A percentile compares a stretch with the other conserved stretches of the same genome.
Evolutionary conservation across 345 rosid species (phyloP).

Genomic region (Xanthoceras sorbifolium): DNA sequence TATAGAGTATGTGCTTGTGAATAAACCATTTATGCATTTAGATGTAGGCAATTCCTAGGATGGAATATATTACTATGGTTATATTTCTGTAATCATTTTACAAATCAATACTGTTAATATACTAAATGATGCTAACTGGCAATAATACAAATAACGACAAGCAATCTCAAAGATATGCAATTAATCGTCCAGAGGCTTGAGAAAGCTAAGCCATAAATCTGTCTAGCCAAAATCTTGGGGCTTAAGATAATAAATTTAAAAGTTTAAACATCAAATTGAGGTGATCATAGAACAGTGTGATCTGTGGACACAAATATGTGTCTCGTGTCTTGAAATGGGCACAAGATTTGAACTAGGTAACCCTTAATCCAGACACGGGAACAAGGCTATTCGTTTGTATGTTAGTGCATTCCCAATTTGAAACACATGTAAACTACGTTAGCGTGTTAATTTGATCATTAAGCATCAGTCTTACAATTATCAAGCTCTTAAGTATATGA

Average conservation of each 20-base stretch:
- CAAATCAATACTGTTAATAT: not conserved
- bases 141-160: not conserved
- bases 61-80: not conserved
- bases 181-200: not conserved
- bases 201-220: not conserved
- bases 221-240: not conserved
- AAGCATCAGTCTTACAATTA: not conserved
- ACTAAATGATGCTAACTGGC: not conserved
- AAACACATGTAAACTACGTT: not conserved
- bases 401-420: not conserved
- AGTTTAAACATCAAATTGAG: not conserved
- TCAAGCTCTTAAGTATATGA: not conserved
- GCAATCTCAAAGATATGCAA: not conserved
- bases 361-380: not conserved
- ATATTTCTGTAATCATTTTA: not conserved
- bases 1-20: not conserved
- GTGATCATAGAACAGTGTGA: not conserved
- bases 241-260: not conserved
- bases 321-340: not conserved
- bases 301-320: not conserved
- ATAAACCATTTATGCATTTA: not conserved
- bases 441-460: not conserved
- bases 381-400: not conserved
- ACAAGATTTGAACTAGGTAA: not conserved
- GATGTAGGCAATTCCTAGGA: not conserved